These are phyloP conservation scores for Solanum chilense DNA, from an alignment of 257 asterid species.

Conservation along the genomic window DNA sequence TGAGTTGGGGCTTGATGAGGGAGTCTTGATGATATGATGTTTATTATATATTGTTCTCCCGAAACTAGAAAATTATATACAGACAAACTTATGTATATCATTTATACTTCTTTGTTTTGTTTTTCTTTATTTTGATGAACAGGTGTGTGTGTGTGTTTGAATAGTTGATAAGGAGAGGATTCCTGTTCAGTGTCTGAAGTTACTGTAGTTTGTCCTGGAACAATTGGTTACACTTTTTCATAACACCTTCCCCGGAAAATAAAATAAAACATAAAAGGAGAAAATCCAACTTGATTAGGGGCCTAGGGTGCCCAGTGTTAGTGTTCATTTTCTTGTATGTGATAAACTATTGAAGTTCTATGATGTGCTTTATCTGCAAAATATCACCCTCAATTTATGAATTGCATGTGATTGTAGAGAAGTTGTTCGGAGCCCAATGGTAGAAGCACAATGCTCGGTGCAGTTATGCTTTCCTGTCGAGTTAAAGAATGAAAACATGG, in stretches of 20 bases:
- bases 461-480: conserved; percentile 92
- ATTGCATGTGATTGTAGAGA: conserved; percentile 46
- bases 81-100: not conserved
- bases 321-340: not conserved
- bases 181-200: not conserved
- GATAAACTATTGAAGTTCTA: not conserved
- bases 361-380: not conserved
- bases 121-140: not conserved
- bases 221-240: not conserved
- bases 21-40: not conserved
- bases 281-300: not conserved
- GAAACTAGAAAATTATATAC: not conserved
- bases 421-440: conserved; percentile 91
- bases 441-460: conserved; percentile 95
- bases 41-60: not conserved
- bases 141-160: not conserved
- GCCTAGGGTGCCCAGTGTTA: not conserved
- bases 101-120: not conserved
- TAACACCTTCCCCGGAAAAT: not conserved
- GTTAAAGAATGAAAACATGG: conserved; percentile 75
- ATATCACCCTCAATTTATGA: not conserved
- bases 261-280: not conserved
- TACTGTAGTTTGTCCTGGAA: not conserved
- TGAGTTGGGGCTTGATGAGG: not conserved
- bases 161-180: not conserved